phyloP scores from a whole-genome alignment of 306 rosid genomes.

The Pyrus bretschneideri region DNA sequence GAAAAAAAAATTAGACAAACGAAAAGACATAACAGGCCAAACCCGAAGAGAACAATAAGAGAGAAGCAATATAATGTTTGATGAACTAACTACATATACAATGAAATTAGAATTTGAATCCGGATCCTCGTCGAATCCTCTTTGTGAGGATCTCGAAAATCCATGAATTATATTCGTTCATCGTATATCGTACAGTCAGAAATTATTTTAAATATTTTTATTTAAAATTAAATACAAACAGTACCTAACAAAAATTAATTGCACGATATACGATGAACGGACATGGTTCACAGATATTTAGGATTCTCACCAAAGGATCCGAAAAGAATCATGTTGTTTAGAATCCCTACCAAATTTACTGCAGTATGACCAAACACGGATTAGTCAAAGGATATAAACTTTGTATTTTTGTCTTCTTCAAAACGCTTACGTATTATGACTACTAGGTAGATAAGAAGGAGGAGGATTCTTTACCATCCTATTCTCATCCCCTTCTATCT shows the following conservation, averaged over 20 bases:
- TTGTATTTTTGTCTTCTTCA: not conserved
- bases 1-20: no score
- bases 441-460: not conserved
- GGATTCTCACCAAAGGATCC: no score
- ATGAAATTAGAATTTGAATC: not conserved
- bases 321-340: no score
- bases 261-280: fast-evolving
- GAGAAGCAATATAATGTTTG: not conserved
- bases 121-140: no score
- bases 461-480: no score
- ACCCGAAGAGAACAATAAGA: not conserved
- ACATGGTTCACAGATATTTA: no score
- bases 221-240: no score
- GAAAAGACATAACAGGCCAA: not conserved
- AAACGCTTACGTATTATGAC: not conserved
- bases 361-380: not conserved
- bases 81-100: not conserved
- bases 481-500: no score
- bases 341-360: not conserved
- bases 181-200: fast-evolving
- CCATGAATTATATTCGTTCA: no score
- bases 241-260: no score
- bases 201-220: no score
- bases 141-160: fast-evolving
- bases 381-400: not conserved